Base-by-base conservation (phyloP, 768 basidiomycete genomes). In the Pisolithus sp. region DNA sequence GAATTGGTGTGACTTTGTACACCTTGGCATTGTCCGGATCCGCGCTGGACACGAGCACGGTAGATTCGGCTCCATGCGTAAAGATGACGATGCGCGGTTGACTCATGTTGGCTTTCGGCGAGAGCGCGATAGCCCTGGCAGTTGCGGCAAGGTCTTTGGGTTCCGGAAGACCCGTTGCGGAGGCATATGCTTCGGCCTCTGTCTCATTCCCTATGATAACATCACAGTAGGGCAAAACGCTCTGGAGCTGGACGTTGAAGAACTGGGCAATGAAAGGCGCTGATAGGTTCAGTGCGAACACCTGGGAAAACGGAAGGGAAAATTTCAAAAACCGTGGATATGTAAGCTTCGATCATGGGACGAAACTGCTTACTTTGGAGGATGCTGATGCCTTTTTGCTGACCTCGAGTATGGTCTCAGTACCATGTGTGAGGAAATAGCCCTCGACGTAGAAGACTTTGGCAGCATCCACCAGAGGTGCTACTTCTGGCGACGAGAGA, bases 181-280 rank as follows among this genome's bases (percentile, higher is more conserved):
- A 72, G 24, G 89, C 93, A 77, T 86, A 98, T 15, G 87, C 79
- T 53, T 82, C 89, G 9, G 95, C 96, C 69, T 99, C 96, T 37
- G 84, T 74, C 74, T 99, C 95, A 72, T 97, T 98, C n/a, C 90
- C 90, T 69, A 99, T 91, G 68, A 98, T 59, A 69, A 95, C 75
- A 69, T 99, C 96, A 54, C 80, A 80, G 74, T 87, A 85, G 23
- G 86, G 85, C 41, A 99, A 69, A 61, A 98, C 71, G 64, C 87
- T 74, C 57, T 91, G 77, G 17, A 99, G 75, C 65, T 94, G 88
- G 3, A 74, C 71, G 53, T 78, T 78, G 76, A 97, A 97, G 79
- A 96, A 95, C 70, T 93, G 86, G 49, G 89, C 75, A 70, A 99
- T 94, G 78, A 98, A 99, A 17, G 96, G 96, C 3, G 96, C 96